Evolutionary conservation across 1,284 basidiomycete genomes (phyloP), one percentile per base, ranked within the genome.

Genomic region (Violaceomyces palustris): DNA sequence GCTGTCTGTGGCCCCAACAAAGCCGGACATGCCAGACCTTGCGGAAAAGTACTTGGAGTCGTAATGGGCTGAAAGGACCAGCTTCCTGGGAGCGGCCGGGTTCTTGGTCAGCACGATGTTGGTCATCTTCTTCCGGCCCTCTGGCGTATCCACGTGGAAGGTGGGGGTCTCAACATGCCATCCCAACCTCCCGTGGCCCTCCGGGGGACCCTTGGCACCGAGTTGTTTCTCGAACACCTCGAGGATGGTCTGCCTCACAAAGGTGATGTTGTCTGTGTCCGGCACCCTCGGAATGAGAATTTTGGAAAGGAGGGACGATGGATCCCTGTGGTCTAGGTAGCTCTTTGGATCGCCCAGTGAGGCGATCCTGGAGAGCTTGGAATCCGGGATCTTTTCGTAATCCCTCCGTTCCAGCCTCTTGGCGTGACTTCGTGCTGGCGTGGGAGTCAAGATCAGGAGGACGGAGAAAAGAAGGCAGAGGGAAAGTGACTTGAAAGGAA

Each of bases 1-100:
- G 6, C 90, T 96, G 74, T 99, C 94, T 5, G 91, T 98, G 8
- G 94, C 94, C 21, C 94, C 94, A 61, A 99, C 78, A 72, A 99
- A 99, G 1, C 31, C 87, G 88, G 78, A 48, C 67, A 86, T 42
- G 9, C 44, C 31, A 4, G 45, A 36, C 8, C 32, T 85, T 77
- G 87, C 83, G 64, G 86, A 84, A 63, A 87, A 93, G 76, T 82
- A 94, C 76, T 98, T 98, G 74, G 86, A 90, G 74, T 99, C 94
- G 65, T 88, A 91, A 73, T 99, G 94, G 4, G 93, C 94, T 2
- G 92, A 79, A 7, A 99, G 74, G n/a, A 93, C 79, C 21, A 99
- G 78, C 61, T 86, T 84, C 1, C 85, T 77, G 0, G 93, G 89
- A n/a, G 78, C 76, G 4, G 86, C 85, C 64, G 96, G 86, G 71